These are phyloP conservation scores for Yarrowia galli DNA, from an alignment of 1,139 yeast genomes.

Conservation along the genomic window DNA sequence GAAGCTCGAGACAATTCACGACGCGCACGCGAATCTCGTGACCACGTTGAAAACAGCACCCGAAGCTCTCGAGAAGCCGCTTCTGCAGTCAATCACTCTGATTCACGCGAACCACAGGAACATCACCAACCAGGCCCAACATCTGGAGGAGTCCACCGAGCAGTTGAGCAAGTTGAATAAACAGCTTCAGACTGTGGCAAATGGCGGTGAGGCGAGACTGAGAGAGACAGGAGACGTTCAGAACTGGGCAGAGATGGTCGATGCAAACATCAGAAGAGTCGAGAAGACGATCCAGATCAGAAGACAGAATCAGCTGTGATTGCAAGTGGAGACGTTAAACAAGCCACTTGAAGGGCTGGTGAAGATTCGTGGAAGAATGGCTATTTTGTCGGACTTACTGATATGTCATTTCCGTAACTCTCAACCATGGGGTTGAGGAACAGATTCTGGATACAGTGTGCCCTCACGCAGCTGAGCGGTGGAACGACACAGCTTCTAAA, in stretches of 20 bases:
- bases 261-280: conserved; percentile 58
- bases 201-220: conserved; percentile 43
- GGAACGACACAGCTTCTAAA: no score
- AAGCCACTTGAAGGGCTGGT: no score
- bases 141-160: conserved; percentile 42
- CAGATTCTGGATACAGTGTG: no score
- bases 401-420: no score
- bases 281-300: conserved; percentile 50
- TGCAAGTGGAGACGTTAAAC: background rate
- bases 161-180: conserved; percentile 43
- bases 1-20: conserved; percentile 36
- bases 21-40: conserved; percentile 40
- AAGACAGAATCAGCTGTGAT: background rate
- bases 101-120: conserved; percentile 45
- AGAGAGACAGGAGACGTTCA: conserved; percentile 55
- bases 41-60: conserved; percentile 42
- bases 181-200: conserved; percentile 43
- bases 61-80: conserved; percentile 45
- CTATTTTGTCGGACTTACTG: no score
- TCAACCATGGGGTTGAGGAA: no score
- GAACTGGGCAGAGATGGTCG: conserved; percentile 57
- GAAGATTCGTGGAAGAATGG: no score
- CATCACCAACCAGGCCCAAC: conserved; percentile 44
- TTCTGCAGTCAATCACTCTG: conserved; percentile 45
- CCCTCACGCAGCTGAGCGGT: no score